Conservation (phyloP, 768 basidiomycete species). For the Rhodotorula kratochvilovae region DNA sequence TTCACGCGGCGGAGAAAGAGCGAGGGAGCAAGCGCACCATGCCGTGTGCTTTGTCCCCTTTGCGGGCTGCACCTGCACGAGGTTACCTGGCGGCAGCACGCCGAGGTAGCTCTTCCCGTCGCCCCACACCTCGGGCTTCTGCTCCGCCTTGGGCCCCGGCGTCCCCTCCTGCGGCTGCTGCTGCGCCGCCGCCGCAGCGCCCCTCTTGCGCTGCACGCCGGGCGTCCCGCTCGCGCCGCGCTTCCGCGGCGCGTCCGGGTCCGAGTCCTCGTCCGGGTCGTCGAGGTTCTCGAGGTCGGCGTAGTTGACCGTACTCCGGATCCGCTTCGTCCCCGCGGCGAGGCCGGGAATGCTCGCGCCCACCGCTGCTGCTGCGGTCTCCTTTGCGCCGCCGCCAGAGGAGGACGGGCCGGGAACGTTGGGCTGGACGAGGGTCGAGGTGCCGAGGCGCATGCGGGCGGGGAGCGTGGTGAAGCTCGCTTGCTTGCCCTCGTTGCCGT, state of each 20-base stretch:
- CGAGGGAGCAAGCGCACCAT: conserved; percentile 56
- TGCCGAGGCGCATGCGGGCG: conserved; percentile 82
- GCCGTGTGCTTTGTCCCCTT: conserved; percentile 65
- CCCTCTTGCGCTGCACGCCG: conserved; percentile 49
- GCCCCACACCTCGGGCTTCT: conserved; percentile 45
- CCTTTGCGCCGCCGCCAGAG: not conserved
- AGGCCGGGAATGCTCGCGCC: conserved; percentile 23
- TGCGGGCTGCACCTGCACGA: conserved; percentile 62
- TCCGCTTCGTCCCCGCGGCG: conserved; percentile 15
- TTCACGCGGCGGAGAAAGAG: too few relatives aligned
- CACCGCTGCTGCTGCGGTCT: conserved; percentile 38
- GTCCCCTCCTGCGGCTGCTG: conserved; percentile 15
- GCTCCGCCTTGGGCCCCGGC: conserved; percentile 41
- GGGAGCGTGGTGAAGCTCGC: conserved; percentile 77
- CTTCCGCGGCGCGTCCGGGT: conserved; percentile 71
- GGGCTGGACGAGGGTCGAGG: conserved; percentile 86
- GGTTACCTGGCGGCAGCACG: conserved; percentile 70
- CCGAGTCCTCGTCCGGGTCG: conserved; percentile 57
- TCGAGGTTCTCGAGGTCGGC: conserved; percentile 62
- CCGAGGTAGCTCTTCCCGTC: conserved; percentile 84
- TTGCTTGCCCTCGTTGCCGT: conserved; percentile 51
- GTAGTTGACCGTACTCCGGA: conserved; percentile 71
- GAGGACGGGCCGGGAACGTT: conserved; percentile 49
- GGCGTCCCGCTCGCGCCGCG: conserved; percentile 53
- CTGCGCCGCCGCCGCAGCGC: conserved; percentile 45